Conservation (phyloP, 176 grass and related monocot species). For the Tillandsia leiboldiana region DNA sequence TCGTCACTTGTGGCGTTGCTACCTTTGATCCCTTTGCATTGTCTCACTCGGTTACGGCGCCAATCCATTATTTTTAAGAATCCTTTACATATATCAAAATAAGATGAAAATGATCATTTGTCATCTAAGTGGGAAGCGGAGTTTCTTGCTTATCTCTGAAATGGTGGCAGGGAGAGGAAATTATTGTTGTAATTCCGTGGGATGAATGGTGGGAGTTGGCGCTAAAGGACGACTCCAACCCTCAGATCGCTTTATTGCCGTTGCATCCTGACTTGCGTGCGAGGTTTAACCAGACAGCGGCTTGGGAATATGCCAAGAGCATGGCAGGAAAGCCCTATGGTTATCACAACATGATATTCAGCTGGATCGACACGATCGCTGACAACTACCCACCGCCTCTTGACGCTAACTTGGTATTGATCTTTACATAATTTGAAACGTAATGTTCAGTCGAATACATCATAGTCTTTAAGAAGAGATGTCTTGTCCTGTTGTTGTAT, state of each 20-base stretch:
- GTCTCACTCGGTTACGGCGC: too few relatives aligned
- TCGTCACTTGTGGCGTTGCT: too few relatives aligned
- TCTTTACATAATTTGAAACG: constrained; percentile 9
- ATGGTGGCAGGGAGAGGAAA: constrained; percentile 70
- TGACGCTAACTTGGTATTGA: constrained; percentile 83
- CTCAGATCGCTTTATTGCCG: constrained; percentile 81
- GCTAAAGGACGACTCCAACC: constrained; percentile 73
- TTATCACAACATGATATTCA: constrained; percentile 99
- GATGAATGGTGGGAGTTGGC: constrained; percentile 90
- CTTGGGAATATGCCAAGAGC: constrained; percentile 77
- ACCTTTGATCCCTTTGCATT: too few relatives aligned
- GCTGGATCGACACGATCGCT: constrained; percentile 84
- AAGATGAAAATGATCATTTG: too few relatives aligned
- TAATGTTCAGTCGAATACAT: neutral
- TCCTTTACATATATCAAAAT: too few relatives aligned
- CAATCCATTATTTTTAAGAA: too few relatives aligned
- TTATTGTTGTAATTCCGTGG: constrained; percentile 91
- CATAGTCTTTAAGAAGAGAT: neutral
- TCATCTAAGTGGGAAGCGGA: too few relatives aligned
- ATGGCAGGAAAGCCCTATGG: constrained; percentile 90
- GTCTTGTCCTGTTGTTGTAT: too few relatives aligned
- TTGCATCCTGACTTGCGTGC: constrained; percentile 63
- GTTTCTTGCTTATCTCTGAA: neutral
- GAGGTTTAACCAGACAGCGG: constrained; percentile 73
- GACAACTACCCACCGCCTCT: constrained; percentile 88